phyloP scores from a whole-genome alignment of 495 filamentous ascomycete species.

The Aspergillus sclerotioniger region DNA sequence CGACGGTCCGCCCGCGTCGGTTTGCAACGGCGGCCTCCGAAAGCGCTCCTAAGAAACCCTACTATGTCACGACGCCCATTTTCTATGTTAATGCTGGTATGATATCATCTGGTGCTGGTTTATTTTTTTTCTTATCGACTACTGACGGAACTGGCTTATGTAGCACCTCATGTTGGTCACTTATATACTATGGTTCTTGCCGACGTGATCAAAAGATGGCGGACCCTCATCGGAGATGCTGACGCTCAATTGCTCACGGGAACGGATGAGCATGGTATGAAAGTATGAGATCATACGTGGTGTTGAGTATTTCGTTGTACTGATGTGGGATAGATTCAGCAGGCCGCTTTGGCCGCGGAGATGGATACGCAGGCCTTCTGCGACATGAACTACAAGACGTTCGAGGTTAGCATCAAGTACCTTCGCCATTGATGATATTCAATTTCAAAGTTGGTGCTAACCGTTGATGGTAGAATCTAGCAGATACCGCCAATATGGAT shows the following conservation, averaged over 20 bases:
- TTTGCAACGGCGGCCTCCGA: conserved; percentile 32
- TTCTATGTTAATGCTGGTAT: conserved; percentile 98
- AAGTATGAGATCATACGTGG: conserved; percentile 43
- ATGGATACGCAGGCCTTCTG: conserved; percentile 63
- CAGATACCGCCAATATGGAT: conserved; percentile 61
- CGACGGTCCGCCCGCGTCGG: conserved; percentile 26
- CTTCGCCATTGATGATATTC: background rate
- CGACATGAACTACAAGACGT: conserved; percentile 52
- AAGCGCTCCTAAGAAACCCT: conserved; percentile 65
- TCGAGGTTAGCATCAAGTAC: conserved; percentile 32
- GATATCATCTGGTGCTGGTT: conserved; percentile 5
- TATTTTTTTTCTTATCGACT: background rate
- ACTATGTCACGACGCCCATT: conserved; percentile 94
- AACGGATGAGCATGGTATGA: conserved; percentile 98
- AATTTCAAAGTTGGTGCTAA: background rate
- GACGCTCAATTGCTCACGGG: conserved; percentile 79
- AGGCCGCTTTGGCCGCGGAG: conserved; percentile 66
- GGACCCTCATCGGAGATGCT: conserved; percentile 64
- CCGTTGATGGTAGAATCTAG: conserved; percentile 53
- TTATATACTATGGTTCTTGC: conserved; percentile 88
- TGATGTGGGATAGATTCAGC: conserved; percentile 62
- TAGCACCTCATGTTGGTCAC: conserved; percentile 92
- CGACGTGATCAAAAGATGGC: conserved; percentile 92
- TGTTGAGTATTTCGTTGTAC: conserved; percentile 16
- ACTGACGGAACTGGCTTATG: conserved; percentile 20